Evolutionary conservation across 345 rosid genomes (phyloP), one percentile per base, ranked within the genome.

Genomic region (Raphanus sativus): DNA sequence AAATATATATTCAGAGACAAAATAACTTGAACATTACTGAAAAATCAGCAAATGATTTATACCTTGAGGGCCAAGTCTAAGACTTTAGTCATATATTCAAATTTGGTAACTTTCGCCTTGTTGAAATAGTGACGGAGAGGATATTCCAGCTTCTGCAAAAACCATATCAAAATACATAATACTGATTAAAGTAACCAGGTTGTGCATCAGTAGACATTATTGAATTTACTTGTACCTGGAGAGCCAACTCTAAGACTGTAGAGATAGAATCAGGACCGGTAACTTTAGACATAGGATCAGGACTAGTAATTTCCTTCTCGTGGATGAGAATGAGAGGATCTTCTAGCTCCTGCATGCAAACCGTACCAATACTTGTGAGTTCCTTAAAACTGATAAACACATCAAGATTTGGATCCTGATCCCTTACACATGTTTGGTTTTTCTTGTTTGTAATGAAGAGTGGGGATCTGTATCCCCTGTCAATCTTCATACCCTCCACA

Each of bases 401-500:
- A 68, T 40, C 48, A 50, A 56, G 62, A 13, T 40, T 28, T 24
- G 17, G 13, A 68, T 38, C 24, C 40, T 4, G 12, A 52, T 17
- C 40, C 40, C 94, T 84, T 86, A 93, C 99, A 71, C 99, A 93
- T 93, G 93, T 95, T 78, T 93, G 99, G 83, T 75, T 93, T 81
- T 95, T 95, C 68, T 77, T 85, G 81, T 95, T 88, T 30, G 99
- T 95, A 65, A 91, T 83, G 83, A 96, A 96, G 78, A 93, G 91
- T 0, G 99, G 99, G 16, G 99, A 95, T 34, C 91, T 95, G 81
- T 92, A 95, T 42, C 99, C 99, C 71, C 99, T 87, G 79, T 95
- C 99, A 58, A 95, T 81, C 84, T 93, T 96, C 99, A 96, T 93
- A 63, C 99, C 99, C 84, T 96, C 99, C 29, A 96, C 99, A 75